Base-by-base conservation (phyloP, 139 green algal species). In the Medakamo hakoo region DNA sequence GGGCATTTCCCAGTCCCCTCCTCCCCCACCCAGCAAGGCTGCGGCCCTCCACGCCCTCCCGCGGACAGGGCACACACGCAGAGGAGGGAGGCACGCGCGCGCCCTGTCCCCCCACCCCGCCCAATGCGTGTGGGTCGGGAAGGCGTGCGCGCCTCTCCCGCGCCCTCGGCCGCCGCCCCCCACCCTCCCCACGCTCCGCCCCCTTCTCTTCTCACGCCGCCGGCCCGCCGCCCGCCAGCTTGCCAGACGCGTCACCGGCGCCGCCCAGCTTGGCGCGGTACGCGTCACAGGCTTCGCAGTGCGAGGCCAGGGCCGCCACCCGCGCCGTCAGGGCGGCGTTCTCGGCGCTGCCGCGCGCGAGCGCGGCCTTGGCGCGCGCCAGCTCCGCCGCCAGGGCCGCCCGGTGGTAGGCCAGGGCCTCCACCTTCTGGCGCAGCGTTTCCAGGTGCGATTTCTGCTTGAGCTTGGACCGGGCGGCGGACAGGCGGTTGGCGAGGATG, bases 401-500 rank as follows among this genome's bases (percentile, higher is more conserved):
- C 9, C 28, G 25, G 25, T 68, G 63, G 27, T 30, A n/a, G 26
- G 55, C 4, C 48, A 75, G 63, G 19, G 22, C 5, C 27, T 71
- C 55, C 57, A 67, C 55, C 4, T 32, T 49, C 29, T 29, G 32
- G 24, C 55, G 59, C 57, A 75, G 48, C 2, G 14, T 27, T n/a
- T 76, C 60, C 4, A 66, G 30, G 4, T 69, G 52, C 3, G 27
- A 59, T 66, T 86, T 89, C 65, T 88, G 81, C 67, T 85, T 86
- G 63, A 87, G 65, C 70, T 92, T 92, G 73, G 70, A 82, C n/a
- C 81, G 75, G 21, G 84, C 84, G 14, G 84, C 84, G 48, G 31
- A 68, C 3, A 84, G 62, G 29, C 75, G 68, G 75, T 94, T 94
- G 60, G 82, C 78, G 60, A 94, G 70, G 70, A 94, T 92, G 59